A percentile compares a stretch with the other conserved stretches of the same genome.
phyloP scores from a whole-genome alignment of 2,329 filamentous ascomycete genomes.

The Aschersonia sp. region DNA sequence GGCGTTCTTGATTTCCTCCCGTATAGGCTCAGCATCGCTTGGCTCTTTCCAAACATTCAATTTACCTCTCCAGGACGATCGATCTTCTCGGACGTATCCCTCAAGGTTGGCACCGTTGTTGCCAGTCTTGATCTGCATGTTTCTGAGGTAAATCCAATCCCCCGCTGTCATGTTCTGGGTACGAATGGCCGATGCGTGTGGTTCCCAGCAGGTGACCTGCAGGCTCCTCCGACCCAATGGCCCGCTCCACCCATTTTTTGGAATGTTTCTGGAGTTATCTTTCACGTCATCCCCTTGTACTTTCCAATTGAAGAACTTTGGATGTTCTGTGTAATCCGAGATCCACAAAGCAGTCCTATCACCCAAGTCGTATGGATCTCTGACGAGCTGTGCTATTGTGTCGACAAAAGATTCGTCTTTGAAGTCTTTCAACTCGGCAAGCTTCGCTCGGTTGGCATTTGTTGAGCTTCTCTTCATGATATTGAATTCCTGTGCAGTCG shows the following conservation, averaged over 20 bases:
- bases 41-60: conserved; percentile 44
- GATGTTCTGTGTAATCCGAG: conserved; percentile 70
- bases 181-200: conserved; percentile 47
- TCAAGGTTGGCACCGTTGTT: conserved; percentile 45
- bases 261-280: conserved; percentile 27
- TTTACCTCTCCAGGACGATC: conserved; percentile 22
- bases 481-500: conserved; percentile 27
- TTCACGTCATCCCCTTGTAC: conserved; percentile 14
- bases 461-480: conserved; percentile 20
- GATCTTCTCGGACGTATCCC: conserved; percentile 55
- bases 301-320: conserved; percentile 38
- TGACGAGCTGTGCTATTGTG: conserved; percentile 56
- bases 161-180: conserved; percentile 36
- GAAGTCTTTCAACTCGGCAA: conserved; percentile 50
- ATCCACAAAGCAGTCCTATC: conserved; percentile 53
- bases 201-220: conserved; percentile 55
- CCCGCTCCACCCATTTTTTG: conserved; percentile 47
- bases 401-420: conserved; percentile 45
- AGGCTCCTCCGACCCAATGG: conserved; percentile 62
- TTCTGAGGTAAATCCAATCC: conserved; percentile 51
- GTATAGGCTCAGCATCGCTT: conserved; percentile 22
- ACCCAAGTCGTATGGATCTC: conserved; percentile 24
- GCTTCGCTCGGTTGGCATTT: conserved; percentile 36
- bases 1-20: conserved; percentile 39
- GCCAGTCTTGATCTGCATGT: conserved; percentile 55